Evolutionary conservation across 306 rosid species (phyloP).

Genomic region (Fagus sylvatica): DNA sequence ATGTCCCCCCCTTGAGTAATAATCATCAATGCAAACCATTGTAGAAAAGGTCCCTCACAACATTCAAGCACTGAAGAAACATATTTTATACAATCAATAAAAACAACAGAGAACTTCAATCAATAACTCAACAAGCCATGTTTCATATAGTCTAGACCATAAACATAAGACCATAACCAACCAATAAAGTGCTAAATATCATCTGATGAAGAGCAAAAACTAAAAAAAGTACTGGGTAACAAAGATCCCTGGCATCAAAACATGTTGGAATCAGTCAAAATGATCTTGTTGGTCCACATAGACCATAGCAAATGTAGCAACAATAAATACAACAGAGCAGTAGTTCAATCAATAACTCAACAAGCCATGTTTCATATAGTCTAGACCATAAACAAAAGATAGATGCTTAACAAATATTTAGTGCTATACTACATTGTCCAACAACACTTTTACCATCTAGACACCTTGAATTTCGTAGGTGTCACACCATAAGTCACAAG

Average conservation of each 20-base stretch:
- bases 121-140: not conserved
- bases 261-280: not conserved
- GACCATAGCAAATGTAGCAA: not conserved
- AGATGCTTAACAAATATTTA: not conserved
- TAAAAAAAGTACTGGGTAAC: not conserved
- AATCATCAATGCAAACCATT: not conserved
- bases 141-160: not conserved
- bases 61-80: not conserved
- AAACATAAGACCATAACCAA: not conserved
- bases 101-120: not conserved
- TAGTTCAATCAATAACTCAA: not conserved
- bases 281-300: not conserved
- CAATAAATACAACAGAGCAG: not conserved
- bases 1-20: not conserved
- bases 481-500: not conserved
- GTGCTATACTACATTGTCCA: not conserved
- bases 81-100: constrained; percentile 1
- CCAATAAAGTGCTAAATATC: not conserved
- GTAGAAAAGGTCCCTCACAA: not conserved
- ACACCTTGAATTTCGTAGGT: not conserved
- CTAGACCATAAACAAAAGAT: not conserved
- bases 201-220: not conserved
- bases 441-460: not conserved
- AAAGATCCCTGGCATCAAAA: not conserved
- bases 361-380: not conserved